Base-by-base conservation (phyloP, 306 rosid species). In the Hippophae tibetana region DNA sequence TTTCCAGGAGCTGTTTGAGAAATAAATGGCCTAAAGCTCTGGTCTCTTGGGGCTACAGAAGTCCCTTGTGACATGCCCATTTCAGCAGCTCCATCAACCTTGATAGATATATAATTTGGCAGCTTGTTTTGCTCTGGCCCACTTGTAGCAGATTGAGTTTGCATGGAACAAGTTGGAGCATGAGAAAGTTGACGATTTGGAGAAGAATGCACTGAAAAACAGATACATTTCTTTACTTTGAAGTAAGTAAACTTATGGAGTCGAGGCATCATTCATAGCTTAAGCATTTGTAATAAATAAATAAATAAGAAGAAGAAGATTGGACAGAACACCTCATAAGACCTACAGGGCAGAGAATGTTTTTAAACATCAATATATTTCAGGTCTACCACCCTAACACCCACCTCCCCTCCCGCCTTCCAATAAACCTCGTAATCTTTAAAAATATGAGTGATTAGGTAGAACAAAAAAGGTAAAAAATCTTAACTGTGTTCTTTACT, bases 121-220 rank as follows among this genome's bases (percentile, higher is more conserved):
- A 52, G 78, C 77, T 88, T 86, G 72, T 5, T 51, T 44, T 78
- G 77, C 62, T 92, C 99, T 64, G 78, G 73, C 64, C 77, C 79
- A 69, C 71, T 79, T 70, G 84, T 84, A 67, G 80, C 51, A 54
- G 95, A 65, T 59, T 84, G 99, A 70, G 78, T 57, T 71, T 82
- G 99, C 23, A 79, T 47, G 45, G 96, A 75, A 96, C 97, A 86
- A 7, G 93, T 60, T 54, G 95, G 79, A 74, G 82, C 72, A 82
- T 68, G 38, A 2, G 5, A 73, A 60, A 71, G 57, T 47, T 86
- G 82, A 31, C 72, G 89, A 68, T 76, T 81, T 63, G 68, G 64
- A 18, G 79, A 76, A 56, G 75, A 63, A 59, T 57, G 80, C 58
- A 76, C 95, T 86, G 79, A 18, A 72, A 63, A 40, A 62, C 74